phyloP scores from a whole-genome alignment of 73 alveolate genomes.

The Paramecium sexaurelia region DNA sequence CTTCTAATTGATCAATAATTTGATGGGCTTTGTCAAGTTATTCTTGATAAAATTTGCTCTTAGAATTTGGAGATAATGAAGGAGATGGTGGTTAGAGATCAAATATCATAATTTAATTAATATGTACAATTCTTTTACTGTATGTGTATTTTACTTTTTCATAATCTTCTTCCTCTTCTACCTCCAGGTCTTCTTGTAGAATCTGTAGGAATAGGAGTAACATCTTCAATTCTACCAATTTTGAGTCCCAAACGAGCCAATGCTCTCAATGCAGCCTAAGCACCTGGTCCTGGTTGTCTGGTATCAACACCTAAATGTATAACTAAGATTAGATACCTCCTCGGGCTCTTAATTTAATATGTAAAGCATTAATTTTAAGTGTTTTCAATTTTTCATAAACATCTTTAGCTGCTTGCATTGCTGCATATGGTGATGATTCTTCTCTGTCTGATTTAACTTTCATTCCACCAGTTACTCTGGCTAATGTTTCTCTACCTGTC shows the following conservation, averaged over 20 bases:
- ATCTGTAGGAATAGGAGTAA: conserved; percentile 99
- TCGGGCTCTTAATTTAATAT: conserved; percentile 97
- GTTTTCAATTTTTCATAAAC: conserved; percentile 86
- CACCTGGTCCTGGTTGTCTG: conserved; percentile 97
- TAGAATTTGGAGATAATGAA: not conserved
- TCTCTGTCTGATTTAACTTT: conserved; percentile 99
- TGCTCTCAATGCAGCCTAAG: conserved; percentile 99
- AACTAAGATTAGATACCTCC: conserved; percentile 82
- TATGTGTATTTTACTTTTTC: conserved; percentile 58
- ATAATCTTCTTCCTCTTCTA: conserved; percentile 99
- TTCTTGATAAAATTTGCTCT: not conserved
- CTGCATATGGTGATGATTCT: conserved; percentile 99
- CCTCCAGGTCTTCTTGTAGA: conserved; percentile 99
- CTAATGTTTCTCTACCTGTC: conserved; percentile 99
- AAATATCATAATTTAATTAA: not conserved
- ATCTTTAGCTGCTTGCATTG: conserved; percentile 99
- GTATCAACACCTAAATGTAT: conserved; percentile 77
- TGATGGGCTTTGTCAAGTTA: not conserved
- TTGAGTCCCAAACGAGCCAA: conserved; percentile 98
- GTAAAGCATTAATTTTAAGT: conserved; percentile 97
- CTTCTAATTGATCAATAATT: not conserved
- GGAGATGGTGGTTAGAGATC: conserved; percentile 49
- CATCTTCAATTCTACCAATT: conserved; percentile 99
- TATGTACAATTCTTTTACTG: not conserved
- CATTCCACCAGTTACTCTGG: conserved; percentile 99